Conservation (phyloP, 2,329 filamentous ascomycete genomes). For the Pseudofabraea citricarpa region DNA sequence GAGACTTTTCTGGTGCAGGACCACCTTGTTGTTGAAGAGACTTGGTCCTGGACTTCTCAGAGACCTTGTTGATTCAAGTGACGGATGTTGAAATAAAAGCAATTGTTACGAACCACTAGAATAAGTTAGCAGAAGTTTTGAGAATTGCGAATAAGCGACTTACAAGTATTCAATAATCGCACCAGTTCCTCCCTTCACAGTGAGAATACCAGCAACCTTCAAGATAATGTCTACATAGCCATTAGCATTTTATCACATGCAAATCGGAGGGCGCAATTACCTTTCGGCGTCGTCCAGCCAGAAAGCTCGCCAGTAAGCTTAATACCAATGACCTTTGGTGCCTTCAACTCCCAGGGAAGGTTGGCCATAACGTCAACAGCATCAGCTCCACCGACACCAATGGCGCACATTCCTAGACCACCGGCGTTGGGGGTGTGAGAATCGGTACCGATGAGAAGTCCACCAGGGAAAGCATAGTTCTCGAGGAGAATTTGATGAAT, state of each 20-base stretch:
- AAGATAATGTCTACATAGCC: conserved; percentile 75
- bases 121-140: conserved; percentile 30
- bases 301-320: conserved; percentile 85
- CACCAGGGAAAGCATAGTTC: conserved; percentile 99
- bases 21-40: too few species aligned
- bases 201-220: conserved; percentile 93
- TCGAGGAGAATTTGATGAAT: conserved; percentile 98
- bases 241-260: conserved; percentile 6
- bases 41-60: too few species aligned
- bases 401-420: conserved; percentile 90
- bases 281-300: conserved; percentile 92
- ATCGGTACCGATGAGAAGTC: conserved; percentile 95
- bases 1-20: too few species aligned
- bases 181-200: conserved; percentile 96
- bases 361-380: conserved; percentile 98
- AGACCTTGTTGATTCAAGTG: too few species aligned
- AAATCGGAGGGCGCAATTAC: conserved; percentile 40
- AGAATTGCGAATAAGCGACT: not conserved
- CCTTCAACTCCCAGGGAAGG: conserved; percentile 97
- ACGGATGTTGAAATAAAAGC: too few species aligned
- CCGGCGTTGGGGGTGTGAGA: conserved; percentile 97
- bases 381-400: conserved; percentile 97
- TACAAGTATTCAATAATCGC: conserved; percentile 73
- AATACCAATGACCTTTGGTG: conserved; percentile 94
- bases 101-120: too few species aligned